Conservation (phyloP, 768 basidiomycete genomes). For the Tylopilus rubrobrunneus region DNA sequence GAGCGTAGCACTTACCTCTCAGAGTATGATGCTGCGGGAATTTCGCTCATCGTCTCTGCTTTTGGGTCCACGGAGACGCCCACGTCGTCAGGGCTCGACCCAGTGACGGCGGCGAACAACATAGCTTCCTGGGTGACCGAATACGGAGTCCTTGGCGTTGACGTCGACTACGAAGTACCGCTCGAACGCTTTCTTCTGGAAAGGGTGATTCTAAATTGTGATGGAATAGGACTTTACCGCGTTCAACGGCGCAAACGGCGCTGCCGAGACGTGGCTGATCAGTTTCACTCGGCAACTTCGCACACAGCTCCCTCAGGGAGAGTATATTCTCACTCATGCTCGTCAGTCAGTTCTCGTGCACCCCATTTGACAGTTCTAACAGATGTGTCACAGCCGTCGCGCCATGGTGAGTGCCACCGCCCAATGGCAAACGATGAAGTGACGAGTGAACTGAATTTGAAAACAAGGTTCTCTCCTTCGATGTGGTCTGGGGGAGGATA, state of each 20-base stretch:
- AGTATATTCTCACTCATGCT: constrained; percentile 35
- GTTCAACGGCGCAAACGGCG: constrained; percentile 34
- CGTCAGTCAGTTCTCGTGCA: constrained; percentile 22
- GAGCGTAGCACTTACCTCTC: constrained; percentile 40
- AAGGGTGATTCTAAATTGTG: not conserved
- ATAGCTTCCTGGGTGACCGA: constrained; percentile 46
- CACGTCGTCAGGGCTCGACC: constrained; percentile 39
- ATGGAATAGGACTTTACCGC: constrained; percentile 31
- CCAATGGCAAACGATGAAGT: too few species aligned
- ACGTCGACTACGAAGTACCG: constrained; percentile 49
- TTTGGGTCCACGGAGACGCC: constrained; percentile 46
- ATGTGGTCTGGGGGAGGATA: constrained; percentile 34
- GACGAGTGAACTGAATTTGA: not conserved
- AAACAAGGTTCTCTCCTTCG: constrained; percentile 18
- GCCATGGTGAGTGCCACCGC: constrained; percentile 15
- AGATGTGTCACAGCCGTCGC: constrained; percentile 13
- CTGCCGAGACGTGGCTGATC: constrained; percentile 34
- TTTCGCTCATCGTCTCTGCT: constrained; percentile 52
- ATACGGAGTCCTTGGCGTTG: constrained; percentile 47
- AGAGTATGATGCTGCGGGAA: constrained; percentile 50
- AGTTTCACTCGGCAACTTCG: constrained; percentile 34
- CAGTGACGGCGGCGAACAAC: constrained; percentile 38
- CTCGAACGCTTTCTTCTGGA: not conserved
- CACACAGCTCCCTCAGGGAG: constrained; percentile 27
- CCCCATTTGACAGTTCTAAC: not conserved